Base-by-base conservation (phyloP, 768 basidiomycete species). In the Jaapia argillacea region DNA sequence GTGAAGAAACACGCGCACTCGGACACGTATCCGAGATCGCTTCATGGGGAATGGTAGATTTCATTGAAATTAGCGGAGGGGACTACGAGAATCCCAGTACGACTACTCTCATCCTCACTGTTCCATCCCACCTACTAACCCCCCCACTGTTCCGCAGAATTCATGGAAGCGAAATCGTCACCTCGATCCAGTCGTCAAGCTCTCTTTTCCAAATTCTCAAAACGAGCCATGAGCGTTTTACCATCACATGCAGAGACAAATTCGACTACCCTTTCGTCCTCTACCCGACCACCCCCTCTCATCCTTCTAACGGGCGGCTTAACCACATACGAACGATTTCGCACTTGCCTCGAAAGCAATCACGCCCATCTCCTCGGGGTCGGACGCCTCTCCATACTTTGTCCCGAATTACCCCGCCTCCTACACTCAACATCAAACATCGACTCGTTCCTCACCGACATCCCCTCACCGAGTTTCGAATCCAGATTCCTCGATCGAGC, bases 41-140 rank as follows among this genome's bases (percentile, higher is more conserved):
- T 0, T 56, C 58, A 28, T 87, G 86, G 79, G 70, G 70, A 1
- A 61, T 64, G 14, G 54, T 93, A 4, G 90, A 94, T 58, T 84
- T 90, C 54, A 77, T 94, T 41, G 90, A 94, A 59, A 75, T 94
- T 46, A 87, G 82, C 44, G 90, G 90, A 1, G 90, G 90, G 0
- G 80, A 82, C 55, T 94, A 93, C 51, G 85, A 89, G 54, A 74
- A 70, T 14, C 82, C 85, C 51, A 75, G 88, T 82, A 51, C 14
- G 68, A 52, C 2, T 18, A 27, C 23, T 20, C n/a, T 6, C 22
- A 12, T 23, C 24, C 44, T 16, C n/a, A n/a, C 16, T 14, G 6
- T 35, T 58, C 61, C 51, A 25, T 66, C 31, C 16, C 2, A 36
- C 2, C 26, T 4, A 14, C 41, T 10, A 21, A 33, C 10, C 16